Evolutionary conservation across 495 filamentous ascomycete genomes (phyloP), one percentile per base, ranked within the genome.

Genomic region (Trichoderma gamsii): DNA sequence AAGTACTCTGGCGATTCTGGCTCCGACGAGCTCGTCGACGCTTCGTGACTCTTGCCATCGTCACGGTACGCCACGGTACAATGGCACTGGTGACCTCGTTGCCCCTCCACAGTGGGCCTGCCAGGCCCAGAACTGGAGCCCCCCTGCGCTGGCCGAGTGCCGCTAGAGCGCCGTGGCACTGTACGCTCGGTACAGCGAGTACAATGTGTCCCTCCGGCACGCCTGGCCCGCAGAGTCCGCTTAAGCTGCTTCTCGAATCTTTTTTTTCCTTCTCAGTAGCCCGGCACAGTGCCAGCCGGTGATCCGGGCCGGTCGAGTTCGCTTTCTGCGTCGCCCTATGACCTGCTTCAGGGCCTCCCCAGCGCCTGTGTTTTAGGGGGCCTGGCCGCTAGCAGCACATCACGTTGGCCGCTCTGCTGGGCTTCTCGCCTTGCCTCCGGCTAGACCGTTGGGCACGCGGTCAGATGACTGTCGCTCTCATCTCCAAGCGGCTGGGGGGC

Each of bases 101-200:
- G 56, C 56, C 56, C 56, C 56, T 61, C 56, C 56, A 23, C 56
- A 11, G 56, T 61, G 56, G 56, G 56, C 56, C 56, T 32, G 56
- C 25, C 25, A 61, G 56, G 56, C 56, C 56, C 56, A 61, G 56
- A 61, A 61, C 56, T 61, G 56, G 56, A 61, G 56, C 56, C 56
- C 51, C 56, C 27, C 35, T 27, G 56, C 49, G 49, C 49, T 23
- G 21, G 49, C 8, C 49, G 51, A 21, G 25, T 11, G 25, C 16
- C 56, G 56, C 56, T 61, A 32, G 16, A 13, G 56, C 56, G 49
- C 49, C 4, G 49, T 23, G 21, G 18, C 4, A 11, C n/a, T 52
- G 49, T 21, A 21, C 49, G n/a, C 18, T 25, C 27, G 25, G 56
- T 61, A 61, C 56, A 13, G 23, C 27, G 5, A 11, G 56, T 61